Evolutionary conservation across 2,329 filamentous ascomycete species (phyloP), one percentile per base, ranked within the genome.

Genomic region (Arthrocladium fulminans): DNA sequence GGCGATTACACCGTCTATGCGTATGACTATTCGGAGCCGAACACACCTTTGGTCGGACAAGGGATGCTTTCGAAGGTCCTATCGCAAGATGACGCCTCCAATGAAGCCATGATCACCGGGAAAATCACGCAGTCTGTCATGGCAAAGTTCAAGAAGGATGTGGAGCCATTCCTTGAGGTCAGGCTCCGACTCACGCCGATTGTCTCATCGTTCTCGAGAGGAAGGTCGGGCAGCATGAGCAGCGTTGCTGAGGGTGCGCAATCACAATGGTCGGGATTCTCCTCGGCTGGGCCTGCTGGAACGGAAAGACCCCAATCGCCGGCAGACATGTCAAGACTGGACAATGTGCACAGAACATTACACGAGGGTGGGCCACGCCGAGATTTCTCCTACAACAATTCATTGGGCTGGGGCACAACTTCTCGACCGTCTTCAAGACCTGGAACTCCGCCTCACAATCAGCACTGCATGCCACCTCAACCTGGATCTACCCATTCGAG

Each of bases 1-100:
- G 70, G 79, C 66, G 89, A 98, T 69, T 98, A 92, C 68, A 92
- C 88, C n/a, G 82, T 98, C 49, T 98, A 98, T 67, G 88, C 90
- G 24, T 87, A 88, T 70, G 92, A 98, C 66, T 97, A 90, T 66
- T 96, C 92, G 10, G 92, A 98, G 68, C 86, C 86, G 55, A 89
- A 96, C 62, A 87, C 83, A 15, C 92, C 94, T 46, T 75, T 97
- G 48, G 90, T 96, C 20, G 92, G 92, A 19, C 90, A 98, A 67
- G 92, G 94, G 46, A 87, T 97, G 81, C 74, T 98, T 17, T 97
- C 92, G 30, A 84, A 85, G 77, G 80, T 83, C 19, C 77, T 43
- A 73, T 74, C n/a, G 61, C 75, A 47, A 74, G 53, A 53, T 37
- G 56, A 54, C 22, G 49, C 50, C 6, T 59, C 61, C 12, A 40